phyloP scores from a whole-genome alignment of 2,329 filamentous ascomycete species.

The Aurifilum marmelostoma region DNA sequence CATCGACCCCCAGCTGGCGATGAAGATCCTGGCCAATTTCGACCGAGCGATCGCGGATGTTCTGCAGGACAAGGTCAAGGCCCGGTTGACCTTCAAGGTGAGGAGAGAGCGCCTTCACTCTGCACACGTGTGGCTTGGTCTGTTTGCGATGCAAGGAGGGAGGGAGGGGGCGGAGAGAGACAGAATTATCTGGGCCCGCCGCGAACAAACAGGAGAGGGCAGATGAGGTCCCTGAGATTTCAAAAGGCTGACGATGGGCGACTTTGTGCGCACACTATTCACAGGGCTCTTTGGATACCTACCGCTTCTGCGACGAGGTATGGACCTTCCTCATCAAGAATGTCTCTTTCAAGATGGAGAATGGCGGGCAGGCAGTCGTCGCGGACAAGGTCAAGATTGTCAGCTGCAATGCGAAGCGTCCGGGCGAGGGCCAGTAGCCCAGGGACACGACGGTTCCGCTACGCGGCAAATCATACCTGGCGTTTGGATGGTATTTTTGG shows the following conservation, averaged over 20 bases:
- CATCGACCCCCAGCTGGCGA: constrained; percentile 96
- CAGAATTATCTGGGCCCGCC: background rate
- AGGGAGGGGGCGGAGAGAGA: background rate
- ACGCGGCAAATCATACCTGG: background rate
- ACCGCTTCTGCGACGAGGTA: constrained; percentile 99
- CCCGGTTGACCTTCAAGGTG: constrained; percentile 93
- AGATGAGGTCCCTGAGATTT: background rate
- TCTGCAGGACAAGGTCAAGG: constrained; percentile 88
- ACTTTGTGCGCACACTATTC: constrained; percentile 28
- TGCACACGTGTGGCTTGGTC: background rate
- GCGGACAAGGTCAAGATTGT: constrained; percentile 99
- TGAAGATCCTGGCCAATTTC: constrained; percentile 97
- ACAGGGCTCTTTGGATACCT: constrained; percentile 94
- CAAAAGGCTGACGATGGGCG: constrained; percentile 19
- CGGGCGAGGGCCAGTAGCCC: constrained; percentile 44
- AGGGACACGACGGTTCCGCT: background rate
- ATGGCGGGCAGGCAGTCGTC: constrained; percentile 68
- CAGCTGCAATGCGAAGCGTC: constrained; percentile 87
- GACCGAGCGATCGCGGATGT: constrained; percentile 92
- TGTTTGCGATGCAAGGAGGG: background rate
- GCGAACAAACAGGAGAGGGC: background rate
- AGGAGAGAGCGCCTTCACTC: constrained; percentile 33
- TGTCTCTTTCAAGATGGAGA: constrained; percentile 97
- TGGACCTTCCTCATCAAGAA: constrained; percentile 99
- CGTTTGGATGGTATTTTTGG: constrained; percentile 2